Conservation (phyloP, 805 yeast species). For the Kazachstania viticola region DNA sequence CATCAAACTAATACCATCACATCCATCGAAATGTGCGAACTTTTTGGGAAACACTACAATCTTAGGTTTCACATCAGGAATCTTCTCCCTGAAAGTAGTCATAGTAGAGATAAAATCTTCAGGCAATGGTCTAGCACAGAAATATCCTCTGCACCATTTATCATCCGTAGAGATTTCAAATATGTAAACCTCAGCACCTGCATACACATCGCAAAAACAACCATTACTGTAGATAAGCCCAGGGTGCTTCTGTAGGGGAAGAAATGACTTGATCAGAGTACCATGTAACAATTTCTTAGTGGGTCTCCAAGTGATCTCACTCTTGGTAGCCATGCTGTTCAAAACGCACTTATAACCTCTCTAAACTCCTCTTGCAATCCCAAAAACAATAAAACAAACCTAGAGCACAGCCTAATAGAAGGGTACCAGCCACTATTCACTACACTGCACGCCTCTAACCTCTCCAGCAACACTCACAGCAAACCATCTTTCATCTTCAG, state of each 20-base stretch:
- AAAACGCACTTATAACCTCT: too few species aligned
- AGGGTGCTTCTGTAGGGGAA: constrained; percentile 34
- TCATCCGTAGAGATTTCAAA: constrained; percentile 46
- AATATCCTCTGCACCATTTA: constrained; percentile 75
- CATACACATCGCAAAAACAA: constrained; percentile 44
- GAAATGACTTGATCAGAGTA: constrained; percentile 32
- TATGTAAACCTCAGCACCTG: constrained; percentile 68
- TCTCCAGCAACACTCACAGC: too few species aligned
- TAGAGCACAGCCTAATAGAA: too few species aligned
- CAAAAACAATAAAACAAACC: too few species aligned
- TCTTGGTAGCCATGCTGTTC: too few species aligned
- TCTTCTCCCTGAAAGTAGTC: constrained; percentile 43
- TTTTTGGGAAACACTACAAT: constrained; percentile 53
- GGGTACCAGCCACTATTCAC: too few species aligned
- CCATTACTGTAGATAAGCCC: constrained; percentile 22
- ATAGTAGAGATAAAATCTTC: constrained; percentile 50
- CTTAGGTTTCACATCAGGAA: constrained; percentile 44
- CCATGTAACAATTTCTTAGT: constrained; percentile 36
- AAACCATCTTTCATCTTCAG: too few species aligned
- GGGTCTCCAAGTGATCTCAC: constrained; percentile 46
- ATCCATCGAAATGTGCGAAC: constrained; percentile 36
- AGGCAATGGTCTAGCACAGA: constrained; percentile 56
- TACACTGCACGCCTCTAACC: too few species aligned
- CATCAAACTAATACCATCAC: constrained; percentile 30
- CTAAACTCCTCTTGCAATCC: too few species aligned